A percentile compares a stretch with the other conserved stretches of the same genome.
These are phyloP conservation scores for Pontederia paniculata DNA, from an alignment of 176 grass and related monocot species.

Conservation along the genomic window DNA sequence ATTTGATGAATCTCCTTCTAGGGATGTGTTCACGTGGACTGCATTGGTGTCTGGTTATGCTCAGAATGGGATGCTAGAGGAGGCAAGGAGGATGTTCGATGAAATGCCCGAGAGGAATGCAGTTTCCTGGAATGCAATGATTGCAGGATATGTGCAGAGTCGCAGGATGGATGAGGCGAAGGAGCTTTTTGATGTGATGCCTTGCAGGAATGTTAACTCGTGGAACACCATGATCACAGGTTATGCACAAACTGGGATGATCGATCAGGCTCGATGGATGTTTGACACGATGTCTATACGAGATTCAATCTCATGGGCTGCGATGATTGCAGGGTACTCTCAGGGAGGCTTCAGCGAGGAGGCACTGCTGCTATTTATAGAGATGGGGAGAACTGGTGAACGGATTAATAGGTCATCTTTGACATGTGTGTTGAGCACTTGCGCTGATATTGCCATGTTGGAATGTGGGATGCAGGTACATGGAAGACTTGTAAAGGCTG, in stretches of 20 bases:
- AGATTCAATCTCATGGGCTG: slow-evolving; percentile 77
- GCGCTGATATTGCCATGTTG: slow-evolving; percentile 77
- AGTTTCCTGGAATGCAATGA: slow-evolving; percentile 83
- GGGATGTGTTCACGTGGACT: slow-evolving; percentile 88
- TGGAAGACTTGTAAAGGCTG: slow-evolving; percentile 61
- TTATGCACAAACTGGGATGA: slow-evolving; percentile 62
- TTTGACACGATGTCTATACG: slow-evolving; percentile 61
- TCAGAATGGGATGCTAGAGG: slow-evolving; percentile 71
- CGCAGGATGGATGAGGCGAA: slow-evolving; percentile 62
- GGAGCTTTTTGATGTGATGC: slow-evolving; percentile 56
- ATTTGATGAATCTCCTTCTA: slow-evolving; percentile 49
- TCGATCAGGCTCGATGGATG: slow-evolving; percentile 41
- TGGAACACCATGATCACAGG: slow-evolving; percentile 93
- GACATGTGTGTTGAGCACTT: slow-evolving; percentile 63
- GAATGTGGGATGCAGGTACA: slow-evolving; percentile 83
- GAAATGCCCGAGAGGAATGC: slow-evolving; percentile 73
- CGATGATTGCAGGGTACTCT: slow-evolving; percentile 68
- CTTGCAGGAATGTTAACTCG: slow-evolving; percentile 48
- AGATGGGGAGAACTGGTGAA: slow-evolving; percentile 47
- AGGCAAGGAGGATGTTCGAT: slow-evolving; percentile 60
- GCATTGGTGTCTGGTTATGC: slow-evolving; percentile 78
- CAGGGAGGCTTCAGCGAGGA: slow-evolving; percentile 64
- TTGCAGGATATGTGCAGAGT: slow-evolving; percentile 60
- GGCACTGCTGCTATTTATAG: slow-evolving; percentile 50
- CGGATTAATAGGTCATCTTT: slow-evolving; percentile 78